A percentile compares a stretch with the other conserved stretches of the same genome.
Evolutionary conservation across 805 yeast species (phyloP).

Genomic region (Ogataea paraovalis): DNA sequence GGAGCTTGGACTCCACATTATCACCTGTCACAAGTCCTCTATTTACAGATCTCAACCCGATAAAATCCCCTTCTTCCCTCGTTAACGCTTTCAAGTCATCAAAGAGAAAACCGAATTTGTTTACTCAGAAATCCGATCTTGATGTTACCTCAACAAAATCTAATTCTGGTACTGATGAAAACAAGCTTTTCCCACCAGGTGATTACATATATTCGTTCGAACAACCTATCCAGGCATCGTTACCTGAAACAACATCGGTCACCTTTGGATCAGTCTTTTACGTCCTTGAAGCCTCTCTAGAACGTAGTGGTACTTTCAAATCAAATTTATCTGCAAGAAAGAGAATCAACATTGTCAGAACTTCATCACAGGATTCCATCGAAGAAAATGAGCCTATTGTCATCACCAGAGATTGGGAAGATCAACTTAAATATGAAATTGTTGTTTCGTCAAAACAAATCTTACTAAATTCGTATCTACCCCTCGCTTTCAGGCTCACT

Average conservation of each 20-base stretch:
- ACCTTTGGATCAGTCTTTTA: constrained; percentile 81
- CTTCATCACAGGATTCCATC: constrained; percentile 70
- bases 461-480: constrained; percentile 77
- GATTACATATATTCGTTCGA: constrained; percentile 93
- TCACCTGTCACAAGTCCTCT: constrained; percentile 29
- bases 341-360: constrained; percentile 66
- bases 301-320: constrained; percentile 83
- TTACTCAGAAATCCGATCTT: constrained; percentile 13
- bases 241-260: constrained; percentile 76
- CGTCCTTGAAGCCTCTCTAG: constrained; percentile 62
- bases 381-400: constrained; percentile 94
- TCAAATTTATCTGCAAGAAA: constrained; percentile 61
- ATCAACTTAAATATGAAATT: constrained; percentile 83
- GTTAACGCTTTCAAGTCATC: constrained; percentile 28
- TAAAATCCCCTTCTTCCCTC: constrained; percentile 26
- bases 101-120: constrained; percentile 13
- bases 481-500: constrained; percentile 76
- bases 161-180: constrained; percentile 20
- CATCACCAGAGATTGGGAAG: constrained; percentile 91
- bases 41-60: constrained; percentile 16
- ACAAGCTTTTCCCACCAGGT: constrained; percentile 66
- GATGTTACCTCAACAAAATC: constrained; percentile 23
- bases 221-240: constrained; percentile 73
- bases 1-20: constrained; percentile 32
- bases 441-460: constrained; percentile 87